Conservation (phyloP, 2,329 filamentous ascomycete genomes). For the Monosporascus sp. region DNA sequence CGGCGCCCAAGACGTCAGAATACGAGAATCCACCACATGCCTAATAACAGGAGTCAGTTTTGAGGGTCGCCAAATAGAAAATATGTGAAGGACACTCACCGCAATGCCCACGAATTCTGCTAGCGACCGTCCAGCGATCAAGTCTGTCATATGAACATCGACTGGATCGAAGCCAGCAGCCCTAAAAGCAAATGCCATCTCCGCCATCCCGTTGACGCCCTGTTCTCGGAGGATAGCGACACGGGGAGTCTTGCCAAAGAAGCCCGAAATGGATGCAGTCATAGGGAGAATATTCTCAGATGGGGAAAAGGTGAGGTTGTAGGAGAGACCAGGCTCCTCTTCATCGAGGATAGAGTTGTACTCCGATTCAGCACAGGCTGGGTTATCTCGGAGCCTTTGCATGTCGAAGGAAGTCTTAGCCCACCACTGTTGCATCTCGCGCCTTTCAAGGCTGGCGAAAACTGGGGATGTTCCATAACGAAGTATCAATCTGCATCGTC, state of each 20-base stretch:
- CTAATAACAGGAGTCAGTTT: too few relatives aligned
- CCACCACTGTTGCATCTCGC: conserved; percentile 82
- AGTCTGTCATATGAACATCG: conserved; percentile 95
- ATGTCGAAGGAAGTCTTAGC: conserved; percentile 82
- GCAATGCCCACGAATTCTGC: conserved; percentile 81
- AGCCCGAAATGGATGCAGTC: conserved; percentile 15
- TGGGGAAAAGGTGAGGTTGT: conserved; percentile 75
- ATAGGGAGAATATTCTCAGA: conserved; percentile 56
- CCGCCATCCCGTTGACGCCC: conserved; percentile 91
- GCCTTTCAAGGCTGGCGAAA: conserved; percentile 62
- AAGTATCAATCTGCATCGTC: conserved; percentile 46
- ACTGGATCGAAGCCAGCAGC: conserved; percentile 86
- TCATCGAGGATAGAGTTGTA: conserved; percentile 69
- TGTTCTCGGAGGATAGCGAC: conserved; percentile 94
- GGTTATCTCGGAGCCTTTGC: conserved; percentile 86
- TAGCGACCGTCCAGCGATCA: conserved; percentile 74
- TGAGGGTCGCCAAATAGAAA: too few relatives aligned
- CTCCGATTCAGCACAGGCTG: conserved; percentile 78
- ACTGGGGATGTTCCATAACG: conserved; percentile 64
- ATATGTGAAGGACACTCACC: conserved; percentile 24
- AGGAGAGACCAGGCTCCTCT: conserved; percentile 75
- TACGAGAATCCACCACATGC: conserved; percentile 96
- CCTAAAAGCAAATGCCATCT: conserved; percentile 96
- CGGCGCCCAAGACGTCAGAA: conserved; percentile 81
- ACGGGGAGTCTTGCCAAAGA: conserved; percentile 51